Base-by-base conservation (phyloP, 139 green algal species). In the Closterium sp. region DNA sequence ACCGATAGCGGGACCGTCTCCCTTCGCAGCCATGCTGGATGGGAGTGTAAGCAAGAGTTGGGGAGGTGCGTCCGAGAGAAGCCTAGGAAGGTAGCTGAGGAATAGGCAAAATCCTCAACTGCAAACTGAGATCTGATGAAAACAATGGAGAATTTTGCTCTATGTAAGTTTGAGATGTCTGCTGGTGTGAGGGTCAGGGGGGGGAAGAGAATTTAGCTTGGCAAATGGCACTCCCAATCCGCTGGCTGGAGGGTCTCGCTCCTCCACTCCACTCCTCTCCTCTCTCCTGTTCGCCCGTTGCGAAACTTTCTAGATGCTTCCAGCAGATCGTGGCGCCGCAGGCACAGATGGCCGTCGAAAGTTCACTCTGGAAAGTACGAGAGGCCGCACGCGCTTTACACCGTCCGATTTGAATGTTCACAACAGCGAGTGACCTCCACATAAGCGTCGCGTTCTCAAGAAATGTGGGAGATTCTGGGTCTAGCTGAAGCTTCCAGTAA, bases 1-100 rank as follows among this genome's bases (percentile, higher is more conserved):
- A 31, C 93, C 93, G 38, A 92, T 92, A n/a, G n/a, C 81, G 3
- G 81, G 28, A 28, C 34, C 81, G 23, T 88, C 30, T 28, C 32
- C 34, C 92, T 89, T 89, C 3, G 55, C 66, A 38, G 87, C 69
- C 10, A 87, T 88, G 33, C 32, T 34, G 0, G 2, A 12, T 87
- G 3, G 38, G 38, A 66, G n/a, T n/a, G 55, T 76, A 28, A 76
- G 55, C 10, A 76, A 19, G 9, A 1, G 0, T 76, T 76, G 23
- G 1, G 23, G 12, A 3, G n/a, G 16, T 76, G 16, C 55, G 55
- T n/a, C 16, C 25, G 55, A 28, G 25, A 76, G 16, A 76, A 19
- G 0, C 16, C 55, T 76, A 28, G 4, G 55, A 76, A 28, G 4
- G 38, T 0, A 76, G 55, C 55, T 28, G 55, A 28, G 55, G 55